Evolutionary conservation across 106 monocot species (phyloP).

Genomic region (Dendrobium catenatum): DNA sequence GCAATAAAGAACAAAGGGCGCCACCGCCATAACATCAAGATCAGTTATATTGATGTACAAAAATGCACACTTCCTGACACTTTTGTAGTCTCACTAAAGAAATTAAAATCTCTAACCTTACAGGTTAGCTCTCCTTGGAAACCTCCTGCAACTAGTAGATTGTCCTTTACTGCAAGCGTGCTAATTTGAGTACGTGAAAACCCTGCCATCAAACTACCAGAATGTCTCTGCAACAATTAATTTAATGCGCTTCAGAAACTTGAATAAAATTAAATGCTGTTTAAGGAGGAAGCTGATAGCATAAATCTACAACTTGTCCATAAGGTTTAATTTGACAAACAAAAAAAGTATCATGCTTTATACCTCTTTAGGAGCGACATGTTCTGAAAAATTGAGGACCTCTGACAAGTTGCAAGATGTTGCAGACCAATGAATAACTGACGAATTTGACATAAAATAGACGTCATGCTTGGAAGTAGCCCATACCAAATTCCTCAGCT

Average conservation of each 20-base stretch:
- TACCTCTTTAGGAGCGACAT: constrained; percentile 27
- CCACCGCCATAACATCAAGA: neutral
- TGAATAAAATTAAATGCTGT: neutral
- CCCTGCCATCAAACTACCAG: constrained; percentile 32
- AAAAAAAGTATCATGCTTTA: neutral
- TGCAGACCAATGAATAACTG: constrained; percentile 35
- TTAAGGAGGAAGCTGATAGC: neutral
- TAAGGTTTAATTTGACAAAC: neutral
- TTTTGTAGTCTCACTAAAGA: neutral
- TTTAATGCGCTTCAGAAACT: neutral
- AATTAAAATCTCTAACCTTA: constrained; percentile 18
- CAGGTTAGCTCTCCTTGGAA: constrained; percentile 38
- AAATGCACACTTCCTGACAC: neutral
- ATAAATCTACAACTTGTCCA: neutral
- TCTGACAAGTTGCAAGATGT: constrained; percentile 28
- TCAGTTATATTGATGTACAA: neutral
- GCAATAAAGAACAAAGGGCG: neutral
- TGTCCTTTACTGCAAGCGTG: constrained; percentile 34
- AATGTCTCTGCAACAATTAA: constrained; percentile 13
- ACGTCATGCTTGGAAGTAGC: constrained; percentile 40
- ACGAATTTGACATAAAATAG: constrained; percentile 37
- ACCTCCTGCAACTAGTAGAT: constrained; percentile 35
- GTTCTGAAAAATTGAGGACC: constrained; percentile 27
- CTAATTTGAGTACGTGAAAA: constrained; percentile 42
- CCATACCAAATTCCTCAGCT: constrained; percentile 45